Base-by-base conservation (phyloP, 352 stramenopile species). In the Blastocystis sp. region DNA sequence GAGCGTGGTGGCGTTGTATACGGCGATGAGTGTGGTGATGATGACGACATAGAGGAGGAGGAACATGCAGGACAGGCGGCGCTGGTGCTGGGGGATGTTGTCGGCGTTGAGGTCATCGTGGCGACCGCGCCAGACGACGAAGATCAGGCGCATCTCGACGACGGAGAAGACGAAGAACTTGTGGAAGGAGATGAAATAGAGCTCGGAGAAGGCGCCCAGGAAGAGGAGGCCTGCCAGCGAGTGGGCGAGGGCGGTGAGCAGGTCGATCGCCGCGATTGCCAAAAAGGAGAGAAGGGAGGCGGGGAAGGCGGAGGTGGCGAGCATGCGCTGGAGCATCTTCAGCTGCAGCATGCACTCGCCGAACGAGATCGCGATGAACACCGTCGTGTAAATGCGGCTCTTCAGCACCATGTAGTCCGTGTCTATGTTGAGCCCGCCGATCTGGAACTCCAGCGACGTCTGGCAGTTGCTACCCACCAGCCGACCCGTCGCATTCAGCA, bases 161-260 rank as follows among this genome's bases (percentile, higher is more conserved):
- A 81, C 53, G 17, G 70, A 81, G 41, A 81, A 81, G 10, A 81
- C 9, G 70, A 81, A 81, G 48, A 81, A 62, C 65, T 62, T 62
- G 11, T 62, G 28, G 59, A 81, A 81, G 9, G 70, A 21, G 5
- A 81, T 60, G 4, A 81, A 62, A 62, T 81, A 81, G 48, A 81
- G 43, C 9, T 53, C 40, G 2, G 70, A 81, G 38, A 81, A 81
- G 48, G 65, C 23, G 28, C 70, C 70, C 2, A 81, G 48, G 53
- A 81, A 81, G 41, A 81, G 65, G 10, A 81, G 45, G 38, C 70
- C 53, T 2, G 48, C 5, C 40, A 81, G 19, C 19, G 45, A 66
- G 45, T 81, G 70, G 34, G 43, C 2, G 45, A 81, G 62, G 2
- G 70, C 70, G 2, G 65, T 23, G 34, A 81, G 48, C 43, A 81